phyloP scores from a whole-genome alignment of 2,329 filamentous ascomycete genomes.

The Pestalotiopsis sp. region DNA sequence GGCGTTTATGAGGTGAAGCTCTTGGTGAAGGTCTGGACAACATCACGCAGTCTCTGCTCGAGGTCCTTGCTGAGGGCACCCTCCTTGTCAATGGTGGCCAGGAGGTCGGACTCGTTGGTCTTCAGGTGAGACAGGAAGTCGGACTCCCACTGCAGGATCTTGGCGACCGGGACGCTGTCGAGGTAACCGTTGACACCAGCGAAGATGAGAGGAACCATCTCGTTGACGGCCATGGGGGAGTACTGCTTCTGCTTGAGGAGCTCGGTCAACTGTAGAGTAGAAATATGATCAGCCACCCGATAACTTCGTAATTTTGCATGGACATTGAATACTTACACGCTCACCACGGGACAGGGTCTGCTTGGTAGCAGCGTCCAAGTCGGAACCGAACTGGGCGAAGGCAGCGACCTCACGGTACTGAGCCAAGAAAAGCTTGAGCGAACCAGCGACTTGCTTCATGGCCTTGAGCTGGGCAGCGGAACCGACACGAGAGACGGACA shows the following conservation, averaged over 20 bases:
- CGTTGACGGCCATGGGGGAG: conserved; percentile 96
- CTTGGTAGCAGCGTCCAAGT: conserved; percentile 98
- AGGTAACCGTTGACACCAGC: conserved; percentile 98
- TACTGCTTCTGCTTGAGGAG: conserved; percentile 99
- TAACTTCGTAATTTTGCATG: conserved; percentile 6
- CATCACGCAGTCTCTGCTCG: conserved; percentile 80
- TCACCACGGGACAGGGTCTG: conserved; percentile 98
- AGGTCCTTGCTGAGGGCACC: conserved; percentile 94
- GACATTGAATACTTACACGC: conserved; percentile 66
- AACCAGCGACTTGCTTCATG: conserved; percentile 99
- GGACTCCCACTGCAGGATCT: conserved; percentile 91
- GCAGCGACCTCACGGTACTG: conserved; percentile 99
- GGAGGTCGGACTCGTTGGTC: conserved; percentile 83
- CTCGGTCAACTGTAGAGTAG: conserved; percentile 72
- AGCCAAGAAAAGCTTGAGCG: conserved; percentile 99
- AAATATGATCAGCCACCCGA: conserved; percentile 24
- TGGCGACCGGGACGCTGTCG: conserved; percentile 84
- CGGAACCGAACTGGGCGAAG: conserved; percentile 99
- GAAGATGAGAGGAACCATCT: conserved; percentile 99
- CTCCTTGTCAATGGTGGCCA: conserved; percentile 91
- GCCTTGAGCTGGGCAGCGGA: conserved; percentile 99
- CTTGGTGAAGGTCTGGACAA: conserved; percentile 85
- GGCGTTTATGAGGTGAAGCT: conserved; percentile 71
- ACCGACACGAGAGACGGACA: conserved; percentile 99
- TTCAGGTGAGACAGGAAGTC: conserved; percentile 93